These are phyloP conservation scores for Nemania serpens DNA, from an alignment of 2,329 filamentous ascomycete genomes.

Conservation along the genomic window DNA sequence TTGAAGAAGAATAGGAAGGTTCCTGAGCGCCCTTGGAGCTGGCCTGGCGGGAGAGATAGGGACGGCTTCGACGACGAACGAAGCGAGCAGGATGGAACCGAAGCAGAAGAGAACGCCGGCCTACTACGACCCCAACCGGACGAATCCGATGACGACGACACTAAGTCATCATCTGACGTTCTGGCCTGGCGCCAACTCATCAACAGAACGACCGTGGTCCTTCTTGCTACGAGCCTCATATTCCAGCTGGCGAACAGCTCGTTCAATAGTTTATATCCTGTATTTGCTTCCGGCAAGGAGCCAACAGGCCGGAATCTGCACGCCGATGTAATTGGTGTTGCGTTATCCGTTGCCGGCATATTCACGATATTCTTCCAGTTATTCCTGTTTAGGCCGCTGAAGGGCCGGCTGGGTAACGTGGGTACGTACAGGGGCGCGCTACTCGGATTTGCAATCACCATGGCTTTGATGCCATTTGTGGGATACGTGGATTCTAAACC, in stretches of 20 bases:
- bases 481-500: constrained; percentile 70
- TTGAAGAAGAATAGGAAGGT: constrained; percentile 25
- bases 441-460: constrained; percentile 78
- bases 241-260: constrained; percentile 95
- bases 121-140: constrained; percentile 42
- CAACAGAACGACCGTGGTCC: constrained; percentile 79
- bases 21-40: constrained; percentile 36
- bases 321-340: constrained; percentile 82
- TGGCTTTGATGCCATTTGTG: constrained; percentile 87
- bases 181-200: constrained; percentile 61
- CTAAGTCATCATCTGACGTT: constrained; percentile 51
- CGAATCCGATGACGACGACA: constrained; percentile 51
- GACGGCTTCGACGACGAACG: constrained; percentile 30
- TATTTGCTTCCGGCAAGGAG: constrained; percentile 77
- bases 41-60: constrained; percentile 29
- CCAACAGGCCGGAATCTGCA: constrained; percentile 78
- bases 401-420: constrained; percentile 81
- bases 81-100: constrained; percentile 31
- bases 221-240: constrained; percentile 85
- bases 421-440: constrained; percentile 80
- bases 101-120: constrained; percentile 31
- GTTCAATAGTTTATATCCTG: constrained; percentile 93
- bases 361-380: constrained; percentile 91
- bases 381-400: constrained; percentile 78
- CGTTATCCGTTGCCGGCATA: constrained; percentile 80